Evolutionary conservation across 495 filamentous ascomycete genomes (phyloP), one percentile per base, ranked within the genome.

Genomic region (Penicillium cinerascens): DNA sequence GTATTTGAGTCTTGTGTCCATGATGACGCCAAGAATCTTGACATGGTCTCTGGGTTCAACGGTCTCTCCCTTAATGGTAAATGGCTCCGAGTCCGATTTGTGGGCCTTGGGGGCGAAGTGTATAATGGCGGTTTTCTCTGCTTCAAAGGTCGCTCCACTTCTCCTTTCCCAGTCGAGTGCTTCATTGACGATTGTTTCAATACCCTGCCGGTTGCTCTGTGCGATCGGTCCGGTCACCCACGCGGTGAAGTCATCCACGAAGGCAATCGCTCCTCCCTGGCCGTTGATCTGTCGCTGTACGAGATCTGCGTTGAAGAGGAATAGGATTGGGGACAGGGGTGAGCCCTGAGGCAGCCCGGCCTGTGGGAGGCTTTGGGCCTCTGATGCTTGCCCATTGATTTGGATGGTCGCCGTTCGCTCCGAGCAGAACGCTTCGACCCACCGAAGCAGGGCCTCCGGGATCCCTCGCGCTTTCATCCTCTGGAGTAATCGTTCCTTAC

Each of bases 401-500:
- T n/a, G n/a, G n/a, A n/a, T n/a, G n/a, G n/a, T 29, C 35, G 55
- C 55, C 38, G 49, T 61, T 41, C 58, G 53, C 37, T 44, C 50
- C 21, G 49, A 61, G 51, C 46, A 61, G 52, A 75, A 73, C 25
- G 58, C 62, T 10, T 64, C 47, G 11, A 70, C 58, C 72, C 60
- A 74, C 36, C 55, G 47, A 60, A 58, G 46, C 36, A 73, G 51
- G 11, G n/a, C 46, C n/a, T 60, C 52, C 10, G 61, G 64, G 39
- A 74, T 69, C 17, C 60, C 55, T 60, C 63, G 42, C 22, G 59
- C 57, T 55, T 52, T 59, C 21, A 75, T 53, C 49, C 66, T 67
- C 42, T 66, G 51, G 39, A 70, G 41, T 38, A 72, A 39, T 58
- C 58, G 52, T 54, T 64, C 64, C 45, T 63, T 70, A 37, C 44